Conservation (phyloP, 768 basidiomycete species). For the Paxillus ammoniavirescens region DNA sequence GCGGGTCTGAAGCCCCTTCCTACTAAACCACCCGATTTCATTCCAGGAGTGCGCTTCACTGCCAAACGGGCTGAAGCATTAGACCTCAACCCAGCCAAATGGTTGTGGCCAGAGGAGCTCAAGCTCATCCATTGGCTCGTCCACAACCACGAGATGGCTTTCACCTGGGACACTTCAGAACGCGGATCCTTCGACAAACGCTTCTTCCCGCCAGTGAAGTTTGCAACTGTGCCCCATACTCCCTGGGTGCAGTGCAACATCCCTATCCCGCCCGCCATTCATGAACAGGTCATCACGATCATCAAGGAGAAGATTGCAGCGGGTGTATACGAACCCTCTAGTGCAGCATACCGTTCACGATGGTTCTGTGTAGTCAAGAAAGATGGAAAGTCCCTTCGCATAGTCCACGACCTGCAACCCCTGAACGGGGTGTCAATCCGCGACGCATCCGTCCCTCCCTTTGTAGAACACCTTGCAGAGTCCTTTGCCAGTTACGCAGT, state of each 20-base stretch:
- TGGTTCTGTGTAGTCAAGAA: too few relatives aligned
- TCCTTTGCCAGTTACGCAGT: too few relatives aligned
- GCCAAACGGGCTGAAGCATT: not conserved
- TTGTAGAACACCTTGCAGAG: too few relatives aligned
- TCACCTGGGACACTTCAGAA: constrained; percentile 40
- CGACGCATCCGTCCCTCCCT: too few relatives aligned
- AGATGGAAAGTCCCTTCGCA: too few relatives aligned
- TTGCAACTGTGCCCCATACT: constrained; percentile 33
- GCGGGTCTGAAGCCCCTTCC: too few relatives aligned
- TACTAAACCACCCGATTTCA: too few relatives aligned
- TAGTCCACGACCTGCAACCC: too few relatives aligned
- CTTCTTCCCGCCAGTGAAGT: constrained; percentile 31
- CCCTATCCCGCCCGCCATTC: constrained; percentile 27
- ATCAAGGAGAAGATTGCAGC: constrained; percentile 2
- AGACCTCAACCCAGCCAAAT: not conserved
- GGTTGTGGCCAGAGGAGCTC: too few relatives aligned
- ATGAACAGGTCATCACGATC: not conserved
- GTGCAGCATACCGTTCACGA: too few relatives aligned
- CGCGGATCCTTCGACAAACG: constrained; percentile 31
- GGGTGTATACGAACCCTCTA: too few relatives aligned
- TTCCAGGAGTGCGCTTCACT: not conserved
- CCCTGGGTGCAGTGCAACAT: constrained; percentile 35
- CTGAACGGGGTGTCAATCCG: too few relatives aligned
- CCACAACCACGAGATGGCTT: constrained; percentile 22
- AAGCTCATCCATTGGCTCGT: not conserved